Percentiles rank a stretch among this genome's conserved stretches.
Evolutionary conservation across 176 grass and related monocot genomes (phyloP).

Genomic region (Zea luxurians): DNA sequence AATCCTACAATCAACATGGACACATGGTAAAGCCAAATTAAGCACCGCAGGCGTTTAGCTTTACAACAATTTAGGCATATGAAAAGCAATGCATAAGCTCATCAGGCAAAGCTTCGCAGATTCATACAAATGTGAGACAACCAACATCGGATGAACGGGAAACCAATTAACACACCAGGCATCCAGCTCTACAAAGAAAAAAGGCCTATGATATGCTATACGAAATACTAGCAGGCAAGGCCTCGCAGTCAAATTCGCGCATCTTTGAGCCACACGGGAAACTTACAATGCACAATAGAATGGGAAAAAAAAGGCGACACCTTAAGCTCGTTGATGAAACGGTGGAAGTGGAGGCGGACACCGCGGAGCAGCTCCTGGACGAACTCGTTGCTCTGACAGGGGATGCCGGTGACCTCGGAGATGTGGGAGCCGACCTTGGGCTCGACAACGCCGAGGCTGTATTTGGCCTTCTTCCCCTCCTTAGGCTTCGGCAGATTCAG

Average conservation of each 20-base stretch:
- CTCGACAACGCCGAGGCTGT: slow-evolving; percentile 79
- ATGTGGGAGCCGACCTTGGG: slow-evolving; percentile 89
- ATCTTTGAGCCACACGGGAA: background rate
- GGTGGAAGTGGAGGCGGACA: slow-evolving; percentile 72
- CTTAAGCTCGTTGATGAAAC: slow-evolving; percentile 81
- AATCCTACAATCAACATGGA: slow-evolving; percentile 31
- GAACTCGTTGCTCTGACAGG: slow-evolving; percentile 81
- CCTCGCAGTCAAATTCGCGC: background rate
- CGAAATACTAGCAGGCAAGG: background rate
- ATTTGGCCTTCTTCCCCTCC: slow-evolving; percentile 89
- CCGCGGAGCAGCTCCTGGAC: slow-evolving; percentile 75
- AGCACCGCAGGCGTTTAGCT: background rate
- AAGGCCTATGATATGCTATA: background rate
- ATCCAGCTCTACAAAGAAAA: background rate
- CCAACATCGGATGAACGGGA: background rate
- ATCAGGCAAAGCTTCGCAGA: background rate
- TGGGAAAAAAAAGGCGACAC: slow-evolving; percentile 18
- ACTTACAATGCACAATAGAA: background rate
- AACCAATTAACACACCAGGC: background rate
- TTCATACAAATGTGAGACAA: background rate
- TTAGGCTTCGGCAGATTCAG: slow-evolving; percentile 76
- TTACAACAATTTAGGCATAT: background rate
- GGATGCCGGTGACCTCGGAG: slow-evolving; percentile 71
- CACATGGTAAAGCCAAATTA: slow-evolving; percentile 8
- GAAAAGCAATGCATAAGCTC: background rate